Percentiles rank a stretch among this genome's conserved stretches.
These are phyloP conservation scores for Pseudonitzschia pungens DNA, from an alignment of 108 stramenopile genomes.

Conservation along the genomic window DNA sequence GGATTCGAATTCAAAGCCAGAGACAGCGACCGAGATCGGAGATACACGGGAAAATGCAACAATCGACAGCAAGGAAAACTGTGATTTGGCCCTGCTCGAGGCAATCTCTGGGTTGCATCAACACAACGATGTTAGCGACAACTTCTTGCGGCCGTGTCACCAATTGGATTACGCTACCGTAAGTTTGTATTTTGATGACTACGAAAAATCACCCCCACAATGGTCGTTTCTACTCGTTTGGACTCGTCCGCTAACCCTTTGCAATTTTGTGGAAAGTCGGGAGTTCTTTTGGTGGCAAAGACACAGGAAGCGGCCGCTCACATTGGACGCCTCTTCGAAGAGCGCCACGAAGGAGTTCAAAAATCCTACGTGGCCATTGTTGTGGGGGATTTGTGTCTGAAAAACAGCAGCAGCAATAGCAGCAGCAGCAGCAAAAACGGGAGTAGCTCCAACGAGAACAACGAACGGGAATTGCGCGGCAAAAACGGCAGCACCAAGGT, in stretches of 20 bases:
- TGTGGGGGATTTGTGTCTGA: conserved; percentile 16
- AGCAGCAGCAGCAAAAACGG: too few species aligned
- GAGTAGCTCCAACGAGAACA: conserved; percentile 14
- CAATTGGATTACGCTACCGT: conserved; percentile 88
- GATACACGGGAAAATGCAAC: conserved; percentile 20
- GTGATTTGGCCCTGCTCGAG: conserved; percentile 30
- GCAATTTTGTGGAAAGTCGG: conserved; percentile 22
- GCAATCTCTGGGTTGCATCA: conserved; percentile 37
- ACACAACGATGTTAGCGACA: conserved; percentile 60
- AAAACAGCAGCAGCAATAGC: background rate
- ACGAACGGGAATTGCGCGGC: background rate
- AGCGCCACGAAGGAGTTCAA: conserved; percentile 40
- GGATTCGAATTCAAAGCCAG: too few species aligned
- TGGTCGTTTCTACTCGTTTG: too few species aligned
- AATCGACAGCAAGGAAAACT: background rate
- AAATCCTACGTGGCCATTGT: conserved; percentile 84
- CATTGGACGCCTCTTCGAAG: conserved; percentile 59
- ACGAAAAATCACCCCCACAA: background rate
- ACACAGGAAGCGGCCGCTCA: conserved; percentile 51
- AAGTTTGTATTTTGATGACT: background rate
- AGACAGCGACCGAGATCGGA: too few species aligned
- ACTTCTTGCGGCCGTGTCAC: conserved; percentile 77
- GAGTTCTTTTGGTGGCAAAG: conserved; percentile 67
- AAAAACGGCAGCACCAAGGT: background rate
- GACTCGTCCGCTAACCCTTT: too few species aligned